phyloP scores from a whole-genome alignment of 139 green algal genomes.

The Monoraphidium neglectum region DNA sequence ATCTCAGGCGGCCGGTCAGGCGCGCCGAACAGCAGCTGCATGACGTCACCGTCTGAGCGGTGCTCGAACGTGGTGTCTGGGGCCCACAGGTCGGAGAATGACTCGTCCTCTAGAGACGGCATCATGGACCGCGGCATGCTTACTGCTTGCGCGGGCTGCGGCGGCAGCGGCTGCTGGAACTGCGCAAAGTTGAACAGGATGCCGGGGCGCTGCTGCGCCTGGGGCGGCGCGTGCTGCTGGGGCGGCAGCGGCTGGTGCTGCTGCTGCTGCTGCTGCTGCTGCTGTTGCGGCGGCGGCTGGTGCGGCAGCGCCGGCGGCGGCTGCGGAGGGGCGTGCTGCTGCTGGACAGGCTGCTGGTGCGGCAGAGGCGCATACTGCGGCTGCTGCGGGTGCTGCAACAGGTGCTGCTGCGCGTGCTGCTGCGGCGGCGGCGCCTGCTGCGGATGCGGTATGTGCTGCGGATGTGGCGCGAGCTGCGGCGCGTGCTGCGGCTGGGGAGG shows the following conservation, averaged over 20 bases:
- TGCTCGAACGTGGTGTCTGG: slow-evolving; percentile 37
- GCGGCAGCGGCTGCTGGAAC: slow-evolving; percentile 47
- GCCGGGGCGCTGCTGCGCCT: neutral
- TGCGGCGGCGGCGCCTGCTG: too few relatives aligned
- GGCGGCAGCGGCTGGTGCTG: neutral
- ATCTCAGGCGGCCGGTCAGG: slow-evolving; percentile 52
- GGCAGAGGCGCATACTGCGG: neutral
- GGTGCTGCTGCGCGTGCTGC: neutral
- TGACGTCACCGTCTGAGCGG: slow-evolving; percentile 48
- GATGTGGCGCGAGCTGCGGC: too few relatives aligned
- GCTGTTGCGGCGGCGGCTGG: neutral
- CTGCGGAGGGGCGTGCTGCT: neutral
- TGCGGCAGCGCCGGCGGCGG: neutral
- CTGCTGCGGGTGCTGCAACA: neutral
- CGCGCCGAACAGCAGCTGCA: slow-evolving; percentile 59
- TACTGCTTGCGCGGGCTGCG: slow-evolving; percentile 2
- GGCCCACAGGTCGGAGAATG: slow-evolving; percentile 22
- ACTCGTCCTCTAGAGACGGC: too few relatives aligned
- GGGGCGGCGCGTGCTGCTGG: slow-evolving; percentile 8
- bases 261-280: slow-evolving; percentile 29
- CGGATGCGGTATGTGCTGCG: too few relatives aligned
- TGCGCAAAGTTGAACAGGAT: slow-evolving; percentile 58
- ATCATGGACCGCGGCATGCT: too few relatives aligned
- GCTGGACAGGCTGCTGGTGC: neutral
- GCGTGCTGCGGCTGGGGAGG: neutral